A percentile compares a stretch with the other conserved stretches of the same genome.
These are phyloP conservation scores for Oryza glumipatula DNA, from an alignment of 176 grass and related monocot species.

Conservation along the genomic window DNA sequence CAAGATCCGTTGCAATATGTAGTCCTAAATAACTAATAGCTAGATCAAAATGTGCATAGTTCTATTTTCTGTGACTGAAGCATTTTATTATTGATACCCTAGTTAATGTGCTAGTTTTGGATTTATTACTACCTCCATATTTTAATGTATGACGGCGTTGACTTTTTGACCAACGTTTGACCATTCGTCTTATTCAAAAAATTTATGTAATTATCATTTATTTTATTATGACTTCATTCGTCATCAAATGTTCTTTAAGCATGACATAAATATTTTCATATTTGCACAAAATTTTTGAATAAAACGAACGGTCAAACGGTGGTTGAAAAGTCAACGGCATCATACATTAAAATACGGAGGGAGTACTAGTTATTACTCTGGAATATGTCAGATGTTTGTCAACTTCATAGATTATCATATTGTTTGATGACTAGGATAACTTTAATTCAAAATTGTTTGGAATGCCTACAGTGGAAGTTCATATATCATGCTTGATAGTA, in stretches of 20 bases:
- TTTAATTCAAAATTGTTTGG: slow-evolving; percentile 3
- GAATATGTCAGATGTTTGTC: not conserved
- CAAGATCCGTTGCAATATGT: not conserved
- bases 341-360: too few species aligned
- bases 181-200: too few species aligned
- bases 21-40: not conserved
- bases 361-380: not conserved
- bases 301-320: too few species aligned
- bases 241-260: too few species aligned
- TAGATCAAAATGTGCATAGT: not conserved
- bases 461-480: not conserved
- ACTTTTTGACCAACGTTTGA: too few species aligned
- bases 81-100: slow-evolving; percentile 18
- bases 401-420: not conserved
- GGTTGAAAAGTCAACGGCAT: too few species aligned
- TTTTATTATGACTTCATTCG: too few species aligned
- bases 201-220: too few species aligned
- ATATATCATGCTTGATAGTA: slow-evolving; percentile 19
- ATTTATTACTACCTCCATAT: not conserved
- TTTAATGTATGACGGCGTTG: too few species aligned
- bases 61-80: not conserved
- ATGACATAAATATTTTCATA: too few species aligned
- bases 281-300: too few species aligned
- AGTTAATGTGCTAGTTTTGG: slow-evolving; percentile 13
- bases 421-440: slow-evolving; percentile 3